Percentiles rank a stretch among this genome's conserved stretches.
Evolutionary conservation across 1,139 yeast genomes (phyloP).

Genomic region (Saccharomyces hybrid): DNA sequence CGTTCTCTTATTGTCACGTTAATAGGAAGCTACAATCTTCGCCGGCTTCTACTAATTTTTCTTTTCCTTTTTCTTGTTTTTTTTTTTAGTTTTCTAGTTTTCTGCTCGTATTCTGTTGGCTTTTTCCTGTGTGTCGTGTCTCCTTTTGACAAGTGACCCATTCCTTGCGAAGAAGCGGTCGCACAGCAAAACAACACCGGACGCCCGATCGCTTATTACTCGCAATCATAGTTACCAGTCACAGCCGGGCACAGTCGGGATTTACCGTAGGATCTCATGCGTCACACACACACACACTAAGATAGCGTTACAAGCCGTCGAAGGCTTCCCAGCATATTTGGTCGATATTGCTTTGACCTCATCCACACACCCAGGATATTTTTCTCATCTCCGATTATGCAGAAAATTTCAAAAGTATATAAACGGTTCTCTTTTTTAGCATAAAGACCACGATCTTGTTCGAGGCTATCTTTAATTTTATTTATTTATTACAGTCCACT

Average conservation of each 20-base stretch:
- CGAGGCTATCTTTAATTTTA: background rate
- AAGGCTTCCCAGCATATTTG: background rate
- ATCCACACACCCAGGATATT: background rate
- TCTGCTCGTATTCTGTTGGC: constrained; percentile 1
- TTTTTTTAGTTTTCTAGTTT: background rate
- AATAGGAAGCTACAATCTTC: background rate
- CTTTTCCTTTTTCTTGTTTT: background rate
- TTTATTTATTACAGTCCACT: no score
- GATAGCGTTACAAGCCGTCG: background rate
- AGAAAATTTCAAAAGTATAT: background rate
- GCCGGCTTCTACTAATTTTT: background rate
- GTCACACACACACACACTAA: background rate
- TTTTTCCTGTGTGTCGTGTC: background rate
- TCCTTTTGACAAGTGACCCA: background rate
- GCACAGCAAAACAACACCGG: background rate
- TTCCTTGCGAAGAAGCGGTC: background rate
- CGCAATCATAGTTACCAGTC: background rate
- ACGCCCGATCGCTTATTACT: constrained; percentile 1
- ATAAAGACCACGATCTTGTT: background rate
- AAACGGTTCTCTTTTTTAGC: background rate
- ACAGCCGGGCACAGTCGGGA: background rate
- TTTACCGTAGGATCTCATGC: background rate
- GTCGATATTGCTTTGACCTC: background rate
- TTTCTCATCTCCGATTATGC: background rate
- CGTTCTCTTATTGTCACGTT: background rate